Evolutionary conservation across 768 basidiomycete genomes (phyloP).

Genomic region (Kondoa malvinella): DNA sequence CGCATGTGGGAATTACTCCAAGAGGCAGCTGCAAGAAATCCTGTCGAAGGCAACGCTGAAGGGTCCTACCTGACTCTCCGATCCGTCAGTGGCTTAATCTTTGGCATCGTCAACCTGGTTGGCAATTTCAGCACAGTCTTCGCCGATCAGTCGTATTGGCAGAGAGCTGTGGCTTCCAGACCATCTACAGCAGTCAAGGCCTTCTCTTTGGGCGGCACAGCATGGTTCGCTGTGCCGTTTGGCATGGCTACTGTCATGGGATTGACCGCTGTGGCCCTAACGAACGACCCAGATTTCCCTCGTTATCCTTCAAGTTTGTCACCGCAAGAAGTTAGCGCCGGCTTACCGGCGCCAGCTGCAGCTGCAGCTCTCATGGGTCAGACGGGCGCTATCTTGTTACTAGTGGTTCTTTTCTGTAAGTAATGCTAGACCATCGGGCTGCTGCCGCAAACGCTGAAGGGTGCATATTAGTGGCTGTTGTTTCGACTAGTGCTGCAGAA

Average conservation of each 20-base stretch:
- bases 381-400: constrained; percentile 57
- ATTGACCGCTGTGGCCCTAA: constrained; percentile 66
- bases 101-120: constrained; percentile 42
- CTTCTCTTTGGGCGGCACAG: constrained; percentile 70
- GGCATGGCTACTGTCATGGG: constrained; percentile 70
- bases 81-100: constrained; percentile 47
- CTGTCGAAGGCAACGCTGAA: constrained; percentile 62
- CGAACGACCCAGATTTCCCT: constrained; percentile 29
- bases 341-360: constrained; percentile 63
- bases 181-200: constrained; percentile 78
- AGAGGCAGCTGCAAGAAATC: constrained; percentile 40
- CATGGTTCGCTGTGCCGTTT: constrained; percentile 82
- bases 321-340: constrained; percentile 60
- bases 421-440: not conserved
- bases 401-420: constrained; percentile 53
- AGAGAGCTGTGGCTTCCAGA: constrained; percentile 35
- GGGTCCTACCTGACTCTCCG: constrained; percentile 73
- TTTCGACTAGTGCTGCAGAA: constrained; percentile 64
- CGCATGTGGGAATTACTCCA: constrained; percentile 65
- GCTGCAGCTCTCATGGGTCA: constrained; percentile 66
- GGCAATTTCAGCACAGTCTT: constrained; percentile 49
- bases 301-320: constrained; percentile 32
- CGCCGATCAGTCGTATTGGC: constrained; percentile 53
- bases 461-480: too few relatives aligned
- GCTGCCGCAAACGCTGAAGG: constrained; percentile 1